phyloP scores from a whole-genome alignment of 2,329 filamentous ascomycete species.

The Botryosphaeria agaves region DNA sequence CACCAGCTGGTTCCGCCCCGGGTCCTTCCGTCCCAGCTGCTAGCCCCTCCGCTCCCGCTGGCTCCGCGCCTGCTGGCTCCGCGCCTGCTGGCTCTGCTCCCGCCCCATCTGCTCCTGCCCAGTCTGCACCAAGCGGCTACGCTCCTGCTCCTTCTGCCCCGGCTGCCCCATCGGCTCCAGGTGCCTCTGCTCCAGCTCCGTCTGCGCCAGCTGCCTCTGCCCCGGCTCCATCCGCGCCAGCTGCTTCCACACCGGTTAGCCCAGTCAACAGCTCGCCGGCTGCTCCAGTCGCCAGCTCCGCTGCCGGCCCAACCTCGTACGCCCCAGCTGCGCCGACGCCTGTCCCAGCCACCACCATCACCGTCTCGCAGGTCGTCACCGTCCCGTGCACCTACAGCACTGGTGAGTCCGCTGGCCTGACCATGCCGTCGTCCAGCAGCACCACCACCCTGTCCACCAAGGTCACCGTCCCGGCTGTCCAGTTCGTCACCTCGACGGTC shows the following conservation, averaged over 20 bases:
- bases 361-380: constrained; percentile 17
- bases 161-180: constrained; percentile 4
- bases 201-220: constrained; percentile 7
- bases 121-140: constrained; percentile 5
- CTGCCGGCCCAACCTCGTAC: constrained; percentile 3
- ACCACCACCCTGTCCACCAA: constrained; percentile 18
- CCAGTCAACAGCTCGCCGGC: constrained; percentile 9
- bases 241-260: no score
- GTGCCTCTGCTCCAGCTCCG: constrained; percentile 9
- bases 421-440: constrained; percentile 13
- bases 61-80: constrained; percentile 2
- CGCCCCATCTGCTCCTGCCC: constrained; percentile 7
- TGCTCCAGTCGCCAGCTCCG: constrained; percentile 5
- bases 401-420: constrained; percentile 13
- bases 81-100: constrained; percentile 6
- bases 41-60: constrained; percentile 3
- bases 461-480: constrained; percentile 27
- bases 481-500: constrained; percentile 21
- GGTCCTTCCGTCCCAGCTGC: constrained; percentile 7
- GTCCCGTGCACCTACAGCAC: constrained; percentile 19
- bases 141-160: constrained; percentile 3
- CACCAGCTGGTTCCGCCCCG: no score
- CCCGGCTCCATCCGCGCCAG: constrained; percentile 6
- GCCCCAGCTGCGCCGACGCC: constrained; percentile 2
- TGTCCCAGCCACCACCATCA: constrained; percentile 21